phyloP scores from a whole-genome alignment of 2,329 filamentous ascomycete genomes.

The Colletotrichum endophyticum region DNA sequence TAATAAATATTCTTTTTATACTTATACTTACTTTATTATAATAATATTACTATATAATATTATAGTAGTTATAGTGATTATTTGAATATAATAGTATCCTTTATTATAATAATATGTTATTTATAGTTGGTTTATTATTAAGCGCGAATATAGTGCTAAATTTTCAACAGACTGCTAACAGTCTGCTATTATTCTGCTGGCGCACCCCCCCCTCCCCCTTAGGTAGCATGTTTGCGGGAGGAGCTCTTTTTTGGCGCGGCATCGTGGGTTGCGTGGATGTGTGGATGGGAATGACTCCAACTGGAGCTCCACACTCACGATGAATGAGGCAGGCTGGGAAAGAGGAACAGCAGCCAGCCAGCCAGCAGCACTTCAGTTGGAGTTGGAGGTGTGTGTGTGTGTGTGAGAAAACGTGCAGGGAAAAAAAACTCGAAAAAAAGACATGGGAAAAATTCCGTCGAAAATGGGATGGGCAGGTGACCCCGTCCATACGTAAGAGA shows the following conservation, averaged over 20 bases:
- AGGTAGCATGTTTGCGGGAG: not conserved
- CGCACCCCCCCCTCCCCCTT: too few relatives aligned
- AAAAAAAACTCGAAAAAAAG: not conserved
- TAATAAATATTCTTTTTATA: too few relatives aligned
- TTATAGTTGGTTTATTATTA: too few relatives aligned
- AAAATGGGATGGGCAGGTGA: constrained; percentile 5
- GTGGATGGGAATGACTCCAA: not conserved
- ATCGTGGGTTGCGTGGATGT: not conserved
- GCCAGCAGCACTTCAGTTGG: not conserved
- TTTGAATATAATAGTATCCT: too few relatives aligned
- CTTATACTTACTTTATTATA: too few relatives aligned
- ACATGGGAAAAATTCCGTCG: not conserved
- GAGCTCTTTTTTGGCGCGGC: not conserved
- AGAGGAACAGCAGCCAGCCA: not conserved
- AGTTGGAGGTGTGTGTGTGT: not conserved
- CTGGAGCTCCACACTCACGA: not conserved
- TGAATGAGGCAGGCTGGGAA: not conserved
- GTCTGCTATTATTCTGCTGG: too few relatives aligned
- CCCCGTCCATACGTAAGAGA: constrained; percentile 11
- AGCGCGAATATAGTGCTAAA: too few relatives aligned
- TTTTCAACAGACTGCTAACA: too few relatives aligned
- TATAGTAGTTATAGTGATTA: too few relatives aligned
- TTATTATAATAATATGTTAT: too few relatives aligned
- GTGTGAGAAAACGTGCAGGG: not conserved
- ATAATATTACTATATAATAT: too few relatives aligned